phyloP scores from a whole-genome alignment of 2,329 filamentous ascomycete genomes.

The Cytospora paraplurivora region DNA sequence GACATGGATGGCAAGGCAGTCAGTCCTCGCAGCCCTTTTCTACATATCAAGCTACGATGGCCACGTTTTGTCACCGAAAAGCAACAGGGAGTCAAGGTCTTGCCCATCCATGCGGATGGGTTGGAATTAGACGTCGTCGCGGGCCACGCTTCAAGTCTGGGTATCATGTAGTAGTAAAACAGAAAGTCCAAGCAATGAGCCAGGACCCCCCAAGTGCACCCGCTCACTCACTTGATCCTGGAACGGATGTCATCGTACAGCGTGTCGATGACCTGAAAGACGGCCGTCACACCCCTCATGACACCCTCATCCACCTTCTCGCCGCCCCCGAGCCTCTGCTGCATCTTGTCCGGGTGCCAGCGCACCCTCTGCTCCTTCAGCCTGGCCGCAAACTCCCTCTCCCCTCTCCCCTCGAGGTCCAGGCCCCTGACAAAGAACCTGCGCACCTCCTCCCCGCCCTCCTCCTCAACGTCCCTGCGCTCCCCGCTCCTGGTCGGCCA shows the following conservation, averaged over 20 bases:
- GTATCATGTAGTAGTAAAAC: not conserved
- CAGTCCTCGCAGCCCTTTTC: too few relatives aligned
- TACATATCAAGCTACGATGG: too few relatives aligned
- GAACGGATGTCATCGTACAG: constrained; percentile 68
- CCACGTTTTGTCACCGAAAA: too few relatives aligned
- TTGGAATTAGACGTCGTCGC: not conserved
- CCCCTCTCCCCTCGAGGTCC: constrained; percentile 46
- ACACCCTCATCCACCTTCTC: constrained; percentile 71
- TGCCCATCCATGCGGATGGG: too few relatives aligned
- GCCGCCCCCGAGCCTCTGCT: constrained; percentile 77
- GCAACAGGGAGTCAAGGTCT: too few relatives aligned
- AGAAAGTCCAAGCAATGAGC: not conserved
- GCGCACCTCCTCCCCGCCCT: constrained; percentile 62
- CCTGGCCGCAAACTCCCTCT: constrained; percentile 48
- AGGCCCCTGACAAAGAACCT: constrained; percentile 65
- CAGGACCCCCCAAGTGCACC: not conserved
- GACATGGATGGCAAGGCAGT: too few relatives aligned
- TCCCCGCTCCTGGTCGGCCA: constrained; percentile 74
- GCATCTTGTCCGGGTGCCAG: constrained; percentile 98
- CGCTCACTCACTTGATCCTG: constrained; percentile 33
- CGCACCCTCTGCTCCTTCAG: constrained; percentile 85
- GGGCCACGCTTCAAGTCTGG: not conserved
- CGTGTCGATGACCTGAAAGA: constrained; percentile 87
- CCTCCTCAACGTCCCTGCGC: constrained; percentile 54
- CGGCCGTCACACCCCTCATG: constrained; percentile 79